Base-by-base conservation (phyloP, 257 asterid genomes). In the Salvia hispanica region DNA sequence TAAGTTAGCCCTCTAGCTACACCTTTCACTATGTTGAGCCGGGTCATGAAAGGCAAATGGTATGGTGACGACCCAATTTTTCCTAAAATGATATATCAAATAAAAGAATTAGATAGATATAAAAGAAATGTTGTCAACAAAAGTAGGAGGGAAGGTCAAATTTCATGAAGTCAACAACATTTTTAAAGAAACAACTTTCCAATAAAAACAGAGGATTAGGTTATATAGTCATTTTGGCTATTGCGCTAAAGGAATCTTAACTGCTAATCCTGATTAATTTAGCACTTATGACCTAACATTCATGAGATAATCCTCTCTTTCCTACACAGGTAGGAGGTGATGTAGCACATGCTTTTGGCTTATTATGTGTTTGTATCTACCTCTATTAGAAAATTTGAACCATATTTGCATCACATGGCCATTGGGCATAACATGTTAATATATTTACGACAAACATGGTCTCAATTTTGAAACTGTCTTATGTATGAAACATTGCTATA, bases 21-120 rank as follows among this genome's bases (percentile, higher is more conserved):
- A n/a, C 97, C 99, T 75, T 64, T 85, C 3, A 91, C 97, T 58
- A 93, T 79, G 80, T 80, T 86, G 60, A 93, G 78, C 70, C 99
- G 87, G 15, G 77, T 68, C 57, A 69, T 83, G 8, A 81, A 82
- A 0, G 96, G 74, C 82, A 93, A 57, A 69, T 78, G 84, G 47
- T 86, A 82, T 0, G 99, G 97, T 2, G 97, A 90, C n/a, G 97
- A 82, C 12, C 89, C 92, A 3, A 76, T 56, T 77, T 85, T 88
- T 42, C 91, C 99, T 93, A 83, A 56, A 72, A 81, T 58, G 11
- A 69, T 0, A 62, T 58, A 43, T 64, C 33, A 40, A 7, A 0
- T 8, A 51, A 16, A 50, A 40, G 13, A 66, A 28, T 16, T 36
- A 7, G 13, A 66, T 36, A 3, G 10, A 16, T 11, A 53, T 53